Base-by-base conservation (phyloP, 2,329 filamentous ascomycete genomes). In the Clarireedia monteithiana region DNA sequence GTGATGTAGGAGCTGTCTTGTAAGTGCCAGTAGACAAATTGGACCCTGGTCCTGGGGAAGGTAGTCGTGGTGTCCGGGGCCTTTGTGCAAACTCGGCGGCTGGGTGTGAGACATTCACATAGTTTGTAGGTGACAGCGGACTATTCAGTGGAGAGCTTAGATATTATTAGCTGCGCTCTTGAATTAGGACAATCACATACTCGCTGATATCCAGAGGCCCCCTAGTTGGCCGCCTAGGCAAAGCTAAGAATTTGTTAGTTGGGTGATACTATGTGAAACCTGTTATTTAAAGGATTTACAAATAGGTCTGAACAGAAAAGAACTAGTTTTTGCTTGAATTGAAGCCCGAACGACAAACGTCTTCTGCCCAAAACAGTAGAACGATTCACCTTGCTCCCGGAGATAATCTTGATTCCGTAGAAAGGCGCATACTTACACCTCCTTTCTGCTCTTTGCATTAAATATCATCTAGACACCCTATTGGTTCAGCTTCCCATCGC, bases 161-260 rank as follows among this genome's bases (percentile, higher is more conserved):
- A 27, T 15, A 53, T 50, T 55, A 48, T 59, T 49, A 46, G 50
- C 27, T 7, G 15, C 24, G 23, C 30, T 42, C 17, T 36, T 26
- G 40, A 47, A 45, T 36, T 34, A 53, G 55, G 30, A 27, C 45
- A 48, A 5, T 56, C 23, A 70, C 83, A 72, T 77, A 92, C 87
- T 92, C 86, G 60, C 85, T 82, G 59, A 76, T 74, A 65, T 94
- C 89, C 20, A 95, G 75, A 4, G 90, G 90, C 1, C 89, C 89
- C 70, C 84, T 88, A 4, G 89, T 94, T 46, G 85, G 80, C 44
- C 85, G 83, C 50, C 86, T 77, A 7, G 85, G 80, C 46, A 68
- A 46, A 47, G 63, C 61, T 65, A 46, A 40, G 50, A 30, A 30
- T 12, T 17, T 30, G 50, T 55, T 6, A 55, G 53, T n/a, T 20